Evolutionary conservation across 768 basidiomycete genomes (phyloP).

Genomic region (Auricularia heimuer): DNA sequence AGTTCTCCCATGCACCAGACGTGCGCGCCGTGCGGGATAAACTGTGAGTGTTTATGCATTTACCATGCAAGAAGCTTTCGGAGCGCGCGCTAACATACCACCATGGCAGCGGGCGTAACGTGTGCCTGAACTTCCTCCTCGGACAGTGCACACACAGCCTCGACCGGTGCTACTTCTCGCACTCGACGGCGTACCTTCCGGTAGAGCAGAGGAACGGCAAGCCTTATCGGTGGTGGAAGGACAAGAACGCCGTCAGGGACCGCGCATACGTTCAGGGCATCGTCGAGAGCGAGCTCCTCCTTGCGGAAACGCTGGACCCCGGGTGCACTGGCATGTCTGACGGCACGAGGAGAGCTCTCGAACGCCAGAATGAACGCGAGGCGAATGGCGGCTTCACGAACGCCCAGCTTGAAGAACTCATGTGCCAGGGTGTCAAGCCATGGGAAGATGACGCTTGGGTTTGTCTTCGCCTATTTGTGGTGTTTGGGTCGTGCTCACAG

Average conservation of each 20-base stretch:
- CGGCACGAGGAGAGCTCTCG: neutral
- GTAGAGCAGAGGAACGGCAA: neutral
- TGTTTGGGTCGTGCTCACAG: neutral
- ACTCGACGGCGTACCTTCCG: neutral
- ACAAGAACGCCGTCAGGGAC: neutral
- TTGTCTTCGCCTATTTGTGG: constrained; percentile 7
- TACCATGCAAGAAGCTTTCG: neutral
- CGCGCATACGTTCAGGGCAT: neutral
- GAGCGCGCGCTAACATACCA: neutral
- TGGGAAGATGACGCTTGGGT: constrained; percentile 37
- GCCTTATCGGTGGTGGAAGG: neutral
- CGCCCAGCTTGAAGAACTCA: constrained; percentile 25
- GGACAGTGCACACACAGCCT: neutral
- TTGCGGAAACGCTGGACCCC: neutral
- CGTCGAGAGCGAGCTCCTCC: neutral
- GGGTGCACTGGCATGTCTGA: neutral
- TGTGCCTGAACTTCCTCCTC: constrained; percentile 4
- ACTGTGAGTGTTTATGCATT: neutral
- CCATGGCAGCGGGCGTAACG: constrained; percentile 4
- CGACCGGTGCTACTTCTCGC: constrained; percentile 1
- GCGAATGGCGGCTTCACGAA: constrained; percentile 25
- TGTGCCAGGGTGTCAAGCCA: constrained; percentile 32
- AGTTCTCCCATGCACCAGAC: constrained; percentile 5
- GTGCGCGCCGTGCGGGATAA: neutral
- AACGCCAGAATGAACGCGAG: constrained; percentile 11